Base-by-base conservation (phyloP, 2,329 filamentous ascomycete genomes). In the Stagonosporopsis tanaceti region DNA sequence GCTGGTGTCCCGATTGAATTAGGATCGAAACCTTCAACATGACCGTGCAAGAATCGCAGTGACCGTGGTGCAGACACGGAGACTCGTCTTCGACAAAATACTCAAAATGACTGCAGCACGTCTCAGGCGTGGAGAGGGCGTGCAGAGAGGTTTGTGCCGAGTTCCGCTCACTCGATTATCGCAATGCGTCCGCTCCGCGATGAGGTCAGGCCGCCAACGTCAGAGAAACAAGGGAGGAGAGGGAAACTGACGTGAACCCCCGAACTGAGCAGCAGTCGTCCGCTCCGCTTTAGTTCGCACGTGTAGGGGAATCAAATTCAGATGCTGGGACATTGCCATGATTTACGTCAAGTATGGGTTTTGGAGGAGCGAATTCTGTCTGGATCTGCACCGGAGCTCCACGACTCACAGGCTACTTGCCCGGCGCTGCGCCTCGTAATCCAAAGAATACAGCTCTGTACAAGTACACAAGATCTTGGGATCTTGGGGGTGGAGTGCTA, bases 151-250 rank as follows among this genome's bases (percentile, higher is more conserved):
- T 35, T 24, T 14, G 25, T 52, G 38, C 48, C 34, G 44, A 48
- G 24, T 35, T 38, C 48, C 54, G 54, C 54, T 57, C 38, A 8
- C 38, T 27, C 20, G 24, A 34, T 55, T 35, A 27, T 47, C 41
- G 28, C 41, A 34, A 45, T 35, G 42, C 42, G 9, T 57, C 54
- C 54, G 48, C 27, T 45, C 32, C 54, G 42, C 47, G n/a, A 14
- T 4, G 4, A 35, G 7, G 22, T 53, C 38, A 52, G 25, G 14
- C 25, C 32, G 34, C 38, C 22, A 38, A 25, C 3, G 8, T 11
- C 14, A 38, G 5, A 44, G 6, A 15, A 32, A 12, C 25, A 42
- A 52, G 42, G 48, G 30, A 57, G 45, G 48, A 38, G 44, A 27
- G 48, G 38, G 22, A 22, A 41, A 42, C 15, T 27, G 15, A 8